Evolutionary conservation across 2,329 filamentous ascomycete genomes (phyloP).

Genomic region (Ilyonectria robusta): DNA sequence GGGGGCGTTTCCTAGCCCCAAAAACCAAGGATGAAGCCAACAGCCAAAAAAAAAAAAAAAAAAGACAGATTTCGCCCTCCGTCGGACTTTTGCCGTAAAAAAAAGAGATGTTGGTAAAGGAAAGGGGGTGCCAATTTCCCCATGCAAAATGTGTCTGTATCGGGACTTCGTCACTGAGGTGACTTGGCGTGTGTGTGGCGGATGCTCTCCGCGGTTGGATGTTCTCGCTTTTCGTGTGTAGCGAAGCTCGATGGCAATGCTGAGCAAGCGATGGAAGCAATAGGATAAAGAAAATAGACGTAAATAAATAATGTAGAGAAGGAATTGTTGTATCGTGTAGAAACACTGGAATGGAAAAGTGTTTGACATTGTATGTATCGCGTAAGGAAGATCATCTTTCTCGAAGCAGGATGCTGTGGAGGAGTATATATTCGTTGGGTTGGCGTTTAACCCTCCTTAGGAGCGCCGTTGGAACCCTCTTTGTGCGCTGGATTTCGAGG

Average conservation of each 20-base stretch:
- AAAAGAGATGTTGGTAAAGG: conserved; percentile 14
- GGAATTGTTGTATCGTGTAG: background rate
- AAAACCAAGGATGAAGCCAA: conserved; percentile 10
- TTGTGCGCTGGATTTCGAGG: background rate
- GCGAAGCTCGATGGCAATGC: too few species aligned
- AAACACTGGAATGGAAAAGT: background rate
- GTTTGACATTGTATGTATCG: background rate
- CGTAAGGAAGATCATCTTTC: background rate
- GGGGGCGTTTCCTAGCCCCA: conserved; percentile 22
- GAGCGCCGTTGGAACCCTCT: conserved; percentile 19
- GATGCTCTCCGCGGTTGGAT: conserved; percentile 1
- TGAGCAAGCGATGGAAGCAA: background rate
- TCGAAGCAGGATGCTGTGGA: background rate
- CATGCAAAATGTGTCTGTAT: conserved; percentile 23
- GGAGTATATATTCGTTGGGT: background rate
- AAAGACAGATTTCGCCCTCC: background rate
- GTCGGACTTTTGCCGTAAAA: background rate
- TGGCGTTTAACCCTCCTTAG: conserved; percentile 36
- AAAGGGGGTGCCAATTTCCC: background rate
- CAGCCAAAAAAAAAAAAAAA: conserved; percentile 7
- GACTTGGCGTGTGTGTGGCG: too few species aligned
- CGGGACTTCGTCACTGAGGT: background rate
- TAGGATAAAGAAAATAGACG: background rate
- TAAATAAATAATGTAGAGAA: background rate
- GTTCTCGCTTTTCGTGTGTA: background rate